Conservation (phyloP, 2,329 filamentous ascomycete species). For the Clarireedia monteithiana region DNA sequence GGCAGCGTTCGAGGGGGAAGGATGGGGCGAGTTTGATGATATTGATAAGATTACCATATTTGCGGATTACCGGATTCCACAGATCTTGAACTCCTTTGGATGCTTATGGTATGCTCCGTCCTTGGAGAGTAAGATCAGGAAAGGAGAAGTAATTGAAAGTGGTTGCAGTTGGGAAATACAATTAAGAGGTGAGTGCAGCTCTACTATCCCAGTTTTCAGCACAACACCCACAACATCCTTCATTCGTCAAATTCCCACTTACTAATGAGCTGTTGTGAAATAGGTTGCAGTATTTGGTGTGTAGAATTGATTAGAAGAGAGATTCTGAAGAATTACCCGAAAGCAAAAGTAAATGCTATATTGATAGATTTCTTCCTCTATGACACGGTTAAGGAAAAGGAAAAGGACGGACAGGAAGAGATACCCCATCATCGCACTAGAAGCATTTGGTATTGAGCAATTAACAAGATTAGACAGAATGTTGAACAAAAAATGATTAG, state of each 20-base stretch:
- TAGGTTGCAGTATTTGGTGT: conserved; percentile 90
- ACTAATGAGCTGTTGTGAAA: background rate
- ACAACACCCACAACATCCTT: background rate
- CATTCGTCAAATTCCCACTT: background rate
- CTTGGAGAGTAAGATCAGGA: conserved; percentile 62
- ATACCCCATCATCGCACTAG: conserved; percentile 83
- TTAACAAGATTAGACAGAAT: background rate
- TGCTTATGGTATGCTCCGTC: conserved; percentile 79
- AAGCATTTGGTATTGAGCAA: conserved; percentile 79
- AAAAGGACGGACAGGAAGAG: conserved; percentile 50
- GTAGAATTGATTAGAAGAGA: conserved; percentile 82
- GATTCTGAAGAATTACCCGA: conserved; percentile 66
- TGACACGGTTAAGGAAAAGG: conserved; percentile 83
- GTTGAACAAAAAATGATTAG: background rate
- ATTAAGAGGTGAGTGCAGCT: conserved; percentile 54
- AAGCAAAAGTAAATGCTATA: conserved; percentile 72
- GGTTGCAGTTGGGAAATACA: conserved; percentile 80
- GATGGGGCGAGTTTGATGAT: conserved; percentile 75
- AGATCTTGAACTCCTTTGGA: conserved; percentile 78
- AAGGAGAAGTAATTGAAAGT: conserved; percentile 56
- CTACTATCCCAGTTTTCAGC: too few species aligned
- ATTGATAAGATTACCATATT: conserved; percentile 98
- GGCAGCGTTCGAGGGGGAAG: conserved; percentile 83
- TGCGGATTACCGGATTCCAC: conserved; percentile 93
- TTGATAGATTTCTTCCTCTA: conserved; percentile 97